Evolutionary conservation across 306 rosid species (phyloP), one percentile per base, ranked within the genome.

Genomic region (Casuarina equisetifolia): DNA sequence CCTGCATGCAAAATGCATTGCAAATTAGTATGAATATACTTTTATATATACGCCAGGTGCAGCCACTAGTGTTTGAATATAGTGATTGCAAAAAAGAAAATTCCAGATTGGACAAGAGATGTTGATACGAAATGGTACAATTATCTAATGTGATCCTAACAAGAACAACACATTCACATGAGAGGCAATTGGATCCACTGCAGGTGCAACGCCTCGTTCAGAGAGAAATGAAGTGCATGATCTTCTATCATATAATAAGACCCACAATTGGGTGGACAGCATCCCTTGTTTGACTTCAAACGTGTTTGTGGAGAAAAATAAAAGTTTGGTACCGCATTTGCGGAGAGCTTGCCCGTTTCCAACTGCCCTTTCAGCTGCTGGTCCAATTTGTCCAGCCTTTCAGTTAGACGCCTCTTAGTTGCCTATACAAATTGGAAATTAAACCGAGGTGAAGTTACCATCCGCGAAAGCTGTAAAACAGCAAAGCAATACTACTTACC

Each of bases 301-400:
- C 9, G 16, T 62, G 52, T 49, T 25, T 25, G 32, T 25, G 70
- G 49, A 70, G 35, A 46, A 53, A 77, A 78, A 75, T 42, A 48
- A 55, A 52, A 55, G 78, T 67, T 76, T 38, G 89, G 76, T 89
- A 91, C 98, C 67, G 88, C 88, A 81, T 81, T 72, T 66, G 91
- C 86, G 48, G 91, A 88, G 46, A 74, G 89, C 77, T 86, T 84
- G 78, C 85, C 59, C 43, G 86, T 78, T 77, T 85, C 91, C 73
- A 84, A 86, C 52, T 91, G 86, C 82, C 84, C 93, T 59, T 93
- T 93, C 82, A 91, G n/a, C 87, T 87, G 85, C 85, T 78, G 79
- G 85, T 86, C 91, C 85, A 93, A 80, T 69, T 78, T 82, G 76
- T 91, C 97, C 76, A 93, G 83, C 85, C 84, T 91, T 84, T 76